These are phyloP conservation scores for Tolypocladium tundrense DNA, from an alignment of 2,329 filamentous ascomycete genomes.

Conservation along the genomic window DNA sequence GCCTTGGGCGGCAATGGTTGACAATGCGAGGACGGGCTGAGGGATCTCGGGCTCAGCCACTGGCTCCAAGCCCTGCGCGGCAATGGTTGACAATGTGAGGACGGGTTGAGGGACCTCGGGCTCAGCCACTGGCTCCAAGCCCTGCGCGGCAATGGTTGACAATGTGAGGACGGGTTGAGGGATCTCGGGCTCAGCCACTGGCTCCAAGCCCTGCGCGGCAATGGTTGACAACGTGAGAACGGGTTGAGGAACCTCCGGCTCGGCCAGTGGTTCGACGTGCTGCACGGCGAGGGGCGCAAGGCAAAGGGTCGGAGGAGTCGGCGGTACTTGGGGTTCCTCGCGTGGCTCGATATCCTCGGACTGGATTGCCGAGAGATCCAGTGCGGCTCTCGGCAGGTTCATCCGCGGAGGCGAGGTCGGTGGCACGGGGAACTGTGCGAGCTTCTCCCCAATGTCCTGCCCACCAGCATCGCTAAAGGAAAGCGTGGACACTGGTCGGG, in stretches of 20 bases:
- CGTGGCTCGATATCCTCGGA: constrained; percentile 33
- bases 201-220: constrained; percentile 12
- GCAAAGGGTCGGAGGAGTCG: constrained; percentile 20
- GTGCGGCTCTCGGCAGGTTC: constrained; percentile 18
- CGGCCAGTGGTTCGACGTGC: constrained; percentile 18
- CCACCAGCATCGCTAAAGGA: constrained; percentile 44
- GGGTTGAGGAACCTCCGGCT: constrained; percentile 9
- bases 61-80: constrained; percentile 14
- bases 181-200: constrained; percentile 14
- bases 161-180: constrained; percentile 12
- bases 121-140: constrained; percentile 15
- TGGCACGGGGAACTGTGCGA: constrained; percentile 45
- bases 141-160: constrained; percentile 14
- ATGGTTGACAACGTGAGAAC: constrained; percentile 16
- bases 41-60: constrained; percentile 14
- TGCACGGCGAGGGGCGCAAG: constrained; percentile 16
- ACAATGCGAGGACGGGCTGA: constrained; percentile 12
- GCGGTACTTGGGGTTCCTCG: constrained; percentile 21
- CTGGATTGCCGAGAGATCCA: constrained; percentile 35
- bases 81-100: constrained; percentile 15
- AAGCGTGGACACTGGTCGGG: constrained; percentile 34
- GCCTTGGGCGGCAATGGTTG: constrained; percentile 12
- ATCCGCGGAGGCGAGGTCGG: constrained; percentile 29
- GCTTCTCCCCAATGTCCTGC: constrained; percentile 37
- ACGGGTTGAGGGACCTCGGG: constrained; percentile 7